Evolutionary conservation across 1,139 yeast genomes (phyloP).

Genomic region (Debaryomyces nepalensis): DNA sequence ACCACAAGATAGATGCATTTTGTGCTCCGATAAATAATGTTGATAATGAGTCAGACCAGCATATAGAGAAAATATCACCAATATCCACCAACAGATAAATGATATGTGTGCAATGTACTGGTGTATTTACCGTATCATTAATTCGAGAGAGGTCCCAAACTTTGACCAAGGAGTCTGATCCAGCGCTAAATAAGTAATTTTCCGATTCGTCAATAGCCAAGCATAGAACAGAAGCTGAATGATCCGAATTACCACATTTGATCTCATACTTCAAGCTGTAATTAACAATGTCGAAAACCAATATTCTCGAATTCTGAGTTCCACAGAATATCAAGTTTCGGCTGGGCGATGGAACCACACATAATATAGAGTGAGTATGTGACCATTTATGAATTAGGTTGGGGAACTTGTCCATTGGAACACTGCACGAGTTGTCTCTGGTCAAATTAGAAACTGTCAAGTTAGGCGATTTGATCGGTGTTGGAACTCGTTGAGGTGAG

Average conservation of each 20-base stretch:
- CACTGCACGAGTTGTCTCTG: background rate
- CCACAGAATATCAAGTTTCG: slow-evolving; percentile 78
- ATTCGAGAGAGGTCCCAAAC: slow-evolving; percentile 66
- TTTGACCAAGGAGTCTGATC: slow-evolving; percentile 86
- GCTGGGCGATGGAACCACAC: slow-evolving; percentile 68
- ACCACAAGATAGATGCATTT: slow-evolving; percentile 85
- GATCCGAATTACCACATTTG: slow-evolving; percentile 48
- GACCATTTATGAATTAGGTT: slow-evolving; percentile 73
- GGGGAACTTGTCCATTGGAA: slow-evolving; percentile 20
- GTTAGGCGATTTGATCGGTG: slow-evolving; percentile 30
- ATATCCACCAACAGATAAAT: slow-evolving; percentile 85
- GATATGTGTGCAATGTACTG: slow-evolving; percentile 55
- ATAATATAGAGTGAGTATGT: slow-evolving; percentile 72
- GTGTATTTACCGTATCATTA: slow-evolving; percentile 17
- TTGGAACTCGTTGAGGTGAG: slow-evolving; percentile 20
- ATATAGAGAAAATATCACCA: slow-evolving; percentile 88
- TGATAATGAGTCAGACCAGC: slow-evolving; percentile 64
- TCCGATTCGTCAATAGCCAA: slow-evolving; percentile 63
- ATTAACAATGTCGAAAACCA: slow-evolving; percentile 70
- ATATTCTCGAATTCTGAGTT: slow-evolving; percentile 86
- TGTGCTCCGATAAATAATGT: slow-evolving; percentile 88
- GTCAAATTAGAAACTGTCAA: slow-evolving; percentile 1
- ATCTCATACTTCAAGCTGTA: slow-evolving; percentile 55
- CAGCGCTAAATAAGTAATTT: slow-evolving; percentile 75
- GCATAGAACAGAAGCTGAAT: slow-evolving; percentile 75